These are phyloP conservation scores for Phytophthora nicotianae DNA, from an alignment of 352 stramenopile species.

Conservation along the genomic window DNA sequence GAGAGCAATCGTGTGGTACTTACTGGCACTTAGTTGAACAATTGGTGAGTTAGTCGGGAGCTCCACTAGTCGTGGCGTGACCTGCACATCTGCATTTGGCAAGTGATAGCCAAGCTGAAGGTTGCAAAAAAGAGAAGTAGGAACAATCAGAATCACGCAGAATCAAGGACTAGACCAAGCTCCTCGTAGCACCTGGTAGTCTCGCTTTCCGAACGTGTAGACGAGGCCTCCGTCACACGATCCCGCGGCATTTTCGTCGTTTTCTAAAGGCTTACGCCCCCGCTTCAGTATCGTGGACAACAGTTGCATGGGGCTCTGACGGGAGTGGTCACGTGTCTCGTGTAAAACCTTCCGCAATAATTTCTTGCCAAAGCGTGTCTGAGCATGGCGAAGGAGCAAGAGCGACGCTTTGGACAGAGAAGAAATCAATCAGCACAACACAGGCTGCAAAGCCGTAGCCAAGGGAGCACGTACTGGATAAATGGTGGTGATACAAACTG, in stretches of 20 bases:
- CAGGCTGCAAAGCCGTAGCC: neutral
- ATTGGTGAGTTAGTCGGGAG: constrained; percentile 56
- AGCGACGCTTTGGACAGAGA: constrained; percentile 51
- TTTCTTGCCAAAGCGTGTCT: constrained; percentile 47
- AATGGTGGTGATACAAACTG: constrained; percentile 67
- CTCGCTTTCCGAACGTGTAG: constrained; percentile 86
- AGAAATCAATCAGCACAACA: constrained; percentile 16
- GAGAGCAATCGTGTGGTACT: constrained; percentile 81
- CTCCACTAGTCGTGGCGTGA: constrained; percentile 66
- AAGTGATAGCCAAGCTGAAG: constrained; percentile 81
- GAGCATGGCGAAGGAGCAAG: constrained; percentile 69
- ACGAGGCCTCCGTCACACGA: constrained; percentile 46
- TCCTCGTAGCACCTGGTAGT: constrained; percentile 65
- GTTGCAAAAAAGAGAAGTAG: constrained; percentile 1
- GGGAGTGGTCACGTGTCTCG: constrained; percentile 52
- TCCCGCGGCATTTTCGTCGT: constrained; percentile 13
- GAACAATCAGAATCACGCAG: constrained; percentile 4
- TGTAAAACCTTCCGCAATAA: constrained; percentile 64
- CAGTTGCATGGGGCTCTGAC: constrained; percentile 72
- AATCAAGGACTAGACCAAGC: neutral
- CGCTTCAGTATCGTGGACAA: constrained; percentile 38
- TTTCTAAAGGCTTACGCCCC: constrained; percentile 6
- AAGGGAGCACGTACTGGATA: constrained; percentile 59
- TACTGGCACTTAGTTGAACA: constrained; percentile 74
- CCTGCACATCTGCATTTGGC: constrained; percentile 78